Conservation (phyloP, 805 yeast genomes). For the Nakazawaea ambrosiae region DNA sequence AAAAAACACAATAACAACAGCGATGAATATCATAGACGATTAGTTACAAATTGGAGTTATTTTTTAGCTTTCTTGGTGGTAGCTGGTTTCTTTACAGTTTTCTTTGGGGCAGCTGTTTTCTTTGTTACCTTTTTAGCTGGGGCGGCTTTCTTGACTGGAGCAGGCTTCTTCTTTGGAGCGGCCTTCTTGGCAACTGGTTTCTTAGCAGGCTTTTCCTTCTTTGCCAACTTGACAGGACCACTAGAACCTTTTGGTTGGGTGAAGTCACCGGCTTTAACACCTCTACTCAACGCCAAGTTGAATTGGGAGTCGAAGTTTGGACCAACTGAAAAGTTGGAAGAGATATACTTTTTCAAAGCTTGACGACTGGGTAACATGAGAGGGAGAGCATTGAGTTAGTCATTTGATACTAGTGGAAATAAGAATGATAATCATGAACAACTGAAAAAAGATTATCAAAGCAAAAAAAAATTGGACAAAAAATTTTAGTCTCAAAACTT, state of each 20-base stretch:
- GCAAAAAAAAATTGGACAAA: too few relatives aligned
- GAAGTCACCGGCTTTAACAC: slow-evolving; percentile 71
- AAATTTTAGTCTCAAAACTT: slow-evolving; percentile 23
- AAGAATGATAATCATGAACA: too few relatives aligned
- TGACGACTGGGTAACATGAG: slow-evolving; percentile 78
- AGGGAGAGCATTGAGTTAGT: not conserved
- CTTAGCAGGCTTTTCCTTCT: slow-evolving; percentile 30
- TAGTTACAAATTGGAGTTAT: too few relatives aligned
- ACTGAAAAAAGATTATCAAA: too few relatives aligned
- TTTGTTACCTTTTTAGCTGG: slow-evolving; percentile 21
- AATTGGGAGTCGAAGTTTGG: slow-evolving; percentile 67
- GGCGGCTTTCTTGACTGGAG: slow-evolving; percentile 22
- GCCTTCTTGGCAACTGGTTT: slow-evolving; percentile 21
- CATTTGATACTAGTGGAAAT: too few relatives aligned
- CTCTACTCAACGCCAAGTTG: slow-evolving; percentile 73
- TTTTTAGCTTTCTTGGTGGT: slow-evolving; percentile 14
- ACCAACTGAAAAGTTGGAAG: slow-evolving; percentile 53
- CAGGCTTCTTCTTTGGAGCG: slow-evolving; percentile 16
- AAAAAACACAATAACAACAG: too few relatives aligned
- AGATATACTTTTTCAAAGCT: slow-evolving; percentile 79
- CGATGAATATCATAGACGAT: too few relatives aligned
- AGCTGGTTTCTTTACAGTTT: slow-evolving; percentile 17
- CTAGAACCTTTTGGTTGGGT: slow-evolving; percentile 86
- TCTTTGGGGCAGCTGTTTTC: slow-evolving; percentile 26
- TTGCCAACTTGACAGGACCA: slow-evolving; percentile 70